Conservation (phyloP, 2,329 filamentous ascomycete genomes). For the Trichoderma simmonsii region DNA sequence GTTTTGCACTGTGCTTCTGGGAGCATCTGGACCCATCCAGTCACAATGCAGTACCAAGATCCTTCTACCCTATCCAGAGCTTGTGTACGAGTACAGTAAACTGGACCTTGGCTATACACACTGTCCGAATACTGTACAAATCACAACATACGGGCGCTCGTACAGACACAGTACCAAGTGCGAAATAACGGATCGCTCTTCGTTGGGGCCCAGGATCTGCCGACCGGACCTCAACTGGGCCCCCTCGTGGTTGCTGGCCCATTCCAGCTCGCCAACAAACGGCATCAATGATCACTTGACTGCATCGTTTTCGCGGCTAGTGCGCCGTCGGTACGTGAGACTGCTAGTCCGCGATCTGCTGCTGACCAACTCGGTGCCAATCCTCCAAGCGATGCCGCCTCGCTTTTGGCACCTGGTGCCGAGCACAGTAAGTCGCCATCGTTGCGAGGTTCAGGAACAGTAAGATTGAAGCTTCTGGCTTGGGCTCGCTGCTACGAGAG, state of each 20-base stretch:
- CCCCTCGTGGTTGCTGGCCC: background rate
- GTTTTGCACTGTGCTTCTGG: background rate
- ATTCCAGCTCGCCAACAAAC: constrained; percentile 12
- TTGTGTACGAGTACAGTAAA: background rate
- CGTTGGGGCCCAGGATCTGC: background rate
- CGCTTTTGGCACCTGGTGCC: background rate
- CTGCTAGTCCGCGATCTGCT: background rate
- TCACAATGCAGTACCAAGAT: background rate
- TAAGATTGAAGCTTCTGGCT: background rate
- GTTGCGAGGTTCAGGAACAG: background rate
- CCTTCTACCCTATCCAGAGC: background rate
- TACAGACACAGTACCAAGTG: background rate
- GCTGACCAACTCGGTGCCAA: constrained; percentile 15
- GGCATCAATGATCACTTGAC: constrained; percentile 18
- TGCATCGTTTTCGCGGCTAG: constrained; percentile 13
- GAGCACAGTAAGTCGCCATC: background rate
- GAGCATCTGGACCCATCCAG: background rate
- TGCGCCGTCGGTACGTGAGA: constrained; percentile 1
- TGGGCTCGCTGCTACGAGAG: background rate
- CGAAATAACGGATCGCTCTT: background rate
- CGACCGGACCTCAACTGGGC: background rate
- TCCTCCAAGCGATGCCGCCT: background rate
- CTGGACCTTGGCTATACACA: background rate
- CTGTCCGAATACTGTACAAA: background rate
- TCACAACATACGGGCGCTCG: background rate